Conservation (phyloP, 305 asterid species). For the Ruellia speciosa region DNA sequence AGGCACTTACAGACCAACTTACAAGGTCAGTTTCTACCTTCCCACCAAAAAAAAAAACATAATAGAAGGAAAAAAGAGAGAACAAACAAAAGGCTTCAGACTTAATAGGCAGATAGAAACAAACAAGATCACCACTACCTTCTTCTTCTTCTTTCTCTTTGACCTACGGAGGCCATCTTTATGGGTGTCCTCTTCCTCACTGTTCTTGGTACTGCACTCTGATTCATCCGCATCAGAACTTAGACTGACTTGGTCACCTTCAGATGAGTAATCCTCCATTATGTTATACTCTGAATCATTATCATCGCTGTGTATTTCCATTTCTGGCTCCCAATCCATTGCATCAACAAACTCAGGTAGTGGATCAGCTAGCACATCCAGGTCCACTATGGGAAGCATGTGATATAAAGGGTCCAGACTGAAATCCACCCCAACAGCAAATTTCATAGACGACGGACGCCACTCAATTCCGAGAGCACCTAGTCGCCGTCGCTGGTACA, state of each 20-base stretch:
- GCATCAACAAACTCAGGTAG: slow-evolving; percentile 85
- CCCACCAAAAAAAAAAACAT: background rate
- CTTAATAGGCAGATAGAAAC: slow-evolving; percentile 12
- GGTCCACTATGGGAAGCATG: slow-evolving; percentile 70
- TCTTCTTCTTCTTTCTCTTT: slow-evolving; percentile 65
- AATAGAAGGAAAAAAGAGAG: background rate
- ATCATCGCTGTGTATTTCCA: slow-evolving; percentile 80
- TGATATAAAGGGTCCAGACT: slow-evolving; percentile 70
- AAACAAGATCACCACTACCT: slow-evolving; percentile 40
- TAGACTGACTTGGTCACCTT: slow-evolving; percentile 61
- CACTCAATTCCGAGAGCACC: slow-evolving; percentile 95
- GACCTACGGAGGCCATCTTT: slow-evolving; percentile 69
- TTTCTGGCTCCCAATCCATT: slow-evolving; percentile 94
- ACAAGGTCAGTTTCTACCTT: background rate
- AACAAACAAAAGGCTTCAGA: slow-evolving; percentile 1
- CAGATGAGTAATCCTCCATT: slow-evolving; percentile 79
- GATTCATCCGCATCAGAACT: slow-evolving; percentile 48
- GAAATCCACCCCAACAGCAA: slow-evolving; percentile 82
- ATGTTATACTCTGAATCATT: slow-evolving; percentile 88
- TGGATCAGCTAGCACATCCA: slow-evolving; percentile 75
- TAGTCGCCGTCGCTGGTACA: slow-evolving; percentile 74
- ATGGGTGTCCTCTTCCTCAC: slow-evolving; percentile 46
- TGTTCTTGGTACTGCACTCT: slow-evolving; percentile 59
- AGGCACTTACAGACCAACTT: background rate
- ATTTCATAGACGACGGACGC: slow-evolving; percentile 79